phyloP scores from a whole-genome alignment of 257 asterid species.

The Apocynum venetum region DNA sequence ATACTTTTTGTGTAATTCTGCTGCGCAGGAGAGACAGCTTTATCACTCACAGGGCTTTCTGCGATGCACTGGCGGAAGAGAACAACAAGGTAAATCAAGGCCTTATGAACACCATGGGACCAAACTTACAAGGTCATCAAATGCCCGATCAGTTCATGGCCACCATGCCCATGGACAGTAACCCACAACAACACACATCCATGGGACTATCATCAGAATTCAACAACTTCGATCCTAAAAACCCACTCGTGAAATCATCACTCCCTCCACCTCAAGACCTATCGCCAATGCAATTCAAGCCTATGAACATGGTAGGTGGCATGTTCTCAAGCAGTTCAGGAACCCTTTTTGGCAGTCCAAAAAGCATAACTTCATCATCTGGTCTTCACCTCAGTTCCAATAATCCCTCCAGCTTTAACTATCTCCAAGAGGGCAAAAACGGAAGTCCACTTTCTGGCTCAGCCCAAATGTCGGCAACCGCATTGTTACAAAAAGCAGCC shows the following conservation, averaged over 20 bases:
- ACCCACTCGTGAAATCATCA: constrained; percentile 32
- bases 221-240: constrained; percentile 37
- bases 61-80: constrained; percentile 89
- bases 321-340: constrained; percentile 63
- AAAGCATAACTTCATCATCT: constrained; percentile 49
- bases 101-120: constrained; percentile 36
- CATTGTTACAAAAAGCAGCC: constrained; percentile 76
- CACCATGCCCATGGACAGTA: constrained; percentile 33
- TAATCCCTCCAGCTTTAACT: constrained; percentile 40
- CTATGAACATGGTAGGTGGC: constrained; percentile 60
- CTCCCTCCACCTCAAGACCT: constrained; percentile 56
- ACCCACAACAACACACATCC: constrained; percentile 23
- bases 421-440: constrained; percentile 42
- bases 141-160: constrained; percentile 47
- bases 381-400: constrained; percentile 82
- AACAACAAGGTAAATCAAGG: constrained; percentile 71
- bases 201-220: constrained; percentile 49
- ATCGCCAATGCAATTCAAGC: constrained; percentile 42
- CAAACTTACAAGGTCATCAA: constrained; percentile 33
- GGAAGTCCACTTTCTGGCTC: constrained; percentile 41
- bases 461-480: constrained; percentile 82
- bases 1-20: background rate
- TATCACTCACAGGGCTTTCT: constrained; percentile 90
- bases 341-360: constrained; percentile 56
- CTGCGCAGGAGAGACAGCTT: constrained; percentile 83